phyloP scores from a whole-genome alignment of 768 basidiomycete species.

The Psilocybe azurescens region DNA sequence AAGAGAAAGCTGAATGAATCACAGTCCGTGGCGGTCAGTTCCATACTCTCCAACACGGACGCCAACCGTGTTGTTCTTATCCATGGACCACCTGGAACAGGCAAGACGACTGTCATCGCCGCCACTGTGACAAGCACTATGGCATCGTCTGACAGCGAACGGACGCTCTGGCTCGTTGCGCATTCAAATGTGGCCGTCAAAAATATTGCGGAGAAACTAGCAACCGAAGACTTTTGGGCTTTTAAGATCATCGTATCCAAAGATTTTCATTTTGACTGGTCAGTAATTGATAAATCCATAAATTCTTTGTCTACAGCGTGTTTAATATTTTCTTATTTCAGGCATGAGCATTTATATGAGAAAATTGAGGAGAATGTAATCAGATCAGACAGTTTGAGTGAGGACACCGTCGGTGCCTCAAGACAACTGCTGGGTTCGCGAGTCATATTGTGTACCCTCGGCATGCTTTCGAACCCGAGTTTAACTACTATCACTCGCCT shows the following conservation, averaged over 20 bases:
- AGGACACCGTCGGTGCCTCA: slow-evolving; percentile 34
- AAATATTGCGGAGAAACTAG: slow-evolving; percentile 85
- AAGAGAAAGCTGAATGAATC: slow-evolving; percentile 36
- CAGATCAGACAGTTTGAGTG: slow-evolving; percentile 43
- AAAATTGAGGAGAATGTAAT: slow-evolving; percentile 56
- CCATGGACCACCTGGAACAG: slow-evolving; percentile 66
- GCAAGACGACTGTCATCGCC: slow-evolving; percentile 69
- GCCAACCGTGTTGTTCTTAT: slow-evolving; percentile 36
- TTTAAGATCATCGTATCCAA: slow-evolving; percentile 75
- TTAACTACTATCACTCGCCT: slow-evolving; percentile 39
- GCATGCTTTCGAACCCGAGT: slow-evolving; percentile 64
- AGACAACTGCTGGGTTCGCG: slow-evolving; percentile 46
- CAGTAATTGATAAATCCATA: slow-evolving; percentile 13
- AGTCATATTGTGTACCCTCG: slow-evolving; percentile 80
- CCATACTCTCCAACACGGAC: slow-evolving; percentile 39
- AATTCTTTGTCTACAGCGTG: no score
- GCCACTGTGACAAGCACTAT: slow-evolving; percentile 46
- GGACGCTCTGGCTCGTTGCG: slow-evolving; percentile 70
- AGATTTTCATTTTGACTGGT: slow-evolving; percentile 73
- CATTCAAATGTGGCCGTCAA: slow-evolving; percentile 90
- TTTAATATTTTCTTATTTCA: slow-evolving; percentile 26
- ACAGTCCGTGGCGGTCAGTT: slow-evolving; percentile 37
- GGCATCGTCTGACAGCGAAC: slow-evolving; percentile 24
- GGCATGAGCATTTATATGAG: slow-evolving; percentile 85
- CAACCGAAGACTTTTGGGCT: slow-evolving; percentile 50